phyloP scores from a whole-genome alignment of 2,329 filamentous ascomycete species.

The Cryphonectria parasitica region DNA sequence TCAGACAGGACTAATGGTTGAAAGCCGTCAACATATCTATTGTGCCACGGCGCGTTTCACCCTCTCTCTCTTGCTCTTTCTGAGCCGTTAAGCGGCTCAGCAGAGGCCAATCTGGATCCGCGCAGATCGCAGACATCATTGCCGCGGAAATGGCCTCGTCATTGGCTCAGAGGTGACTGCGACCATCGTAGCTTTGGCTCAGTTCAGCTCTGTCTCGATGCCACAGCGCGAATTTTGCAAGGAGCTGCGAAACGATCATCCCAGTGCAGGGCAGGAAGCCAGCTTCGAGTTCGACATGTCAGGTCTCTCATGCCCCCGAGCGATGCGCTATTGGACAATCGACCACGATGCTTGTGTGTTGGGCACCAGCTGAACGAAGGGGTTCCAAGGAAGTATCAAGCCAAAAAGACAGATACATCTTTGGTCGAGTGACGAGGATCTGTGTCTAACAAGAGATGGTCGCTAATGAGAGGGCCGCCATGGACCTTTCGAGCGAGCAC shows the following conservation, averaged over 20 bases:
- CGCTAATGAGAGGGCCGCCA: background rate
- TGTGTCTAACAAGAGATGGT: background rate
- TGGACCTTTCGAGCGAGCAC: background rate
- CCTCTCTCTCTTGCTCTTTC: background rate
- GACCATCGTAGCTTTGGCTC: background rate
- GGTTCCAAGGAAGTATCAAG: background rate
- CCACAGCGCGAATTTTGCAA: conserved; percentile 8
- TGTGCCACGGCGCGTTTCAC: conserved; percentile 4
- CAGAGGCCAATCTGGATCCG: background rate
- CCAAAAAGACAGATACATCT: background rate
- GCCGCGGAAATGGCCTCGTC: background rate
- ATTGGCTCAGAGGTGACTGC: background rate
- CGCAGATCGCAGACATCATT: background rate
- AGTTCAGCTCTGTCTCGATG: conserved; percentile 16
- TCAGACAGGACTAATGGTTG: background rate
- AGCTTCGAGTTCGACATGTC: background rate
- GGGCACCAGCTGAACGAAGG: background rate
- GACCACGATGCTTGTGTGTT: background rate
- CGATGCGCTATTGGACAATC: background rate
- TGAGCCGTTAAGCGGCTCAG: conserved; percentile 14
- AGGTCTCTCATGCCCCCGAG: background rate
- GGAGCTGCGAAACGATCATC: background rate
- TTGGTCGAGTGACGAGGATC: background rate
- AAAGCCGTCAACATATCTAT: background rate
- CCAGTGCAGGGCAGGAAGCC: background rate